These are phyloP conservation scores for Paracamarosporium sp. DNA, from an alignment of 2,329 filamentous ascomycete species.

Conservation along the genomic window DNA sequence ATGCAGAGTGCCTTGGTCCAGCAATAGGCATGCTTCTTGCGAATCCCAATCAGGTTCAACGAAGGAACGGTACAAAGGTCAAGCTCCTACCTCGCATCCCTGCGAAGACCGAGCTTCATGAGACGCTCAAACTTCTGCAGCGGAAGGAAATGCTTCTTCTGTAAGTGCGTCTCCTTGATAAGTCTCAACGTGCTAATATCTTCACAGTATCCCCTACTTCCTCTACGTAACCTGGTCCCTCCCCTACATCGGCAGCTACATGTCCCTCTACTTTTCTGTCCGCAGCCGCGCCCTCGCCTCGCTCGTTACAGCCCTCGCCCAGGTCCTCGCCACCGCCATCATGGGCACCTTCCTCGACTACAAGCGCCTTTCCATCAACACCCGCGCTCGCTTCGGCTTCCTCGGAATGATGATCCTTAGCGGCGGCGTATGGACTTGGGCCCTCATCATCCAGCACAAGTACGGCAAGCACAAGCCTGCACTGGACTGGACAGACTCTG, in stretches of 20 bases:
- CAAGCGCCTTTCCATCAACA: conserved; percentile 21
- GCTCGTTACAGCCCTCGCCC: conserved; percentile 29
- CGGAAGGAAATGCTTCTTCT: too few relatives aligned
- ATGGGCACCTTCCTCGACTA: conserved; percentile 38
- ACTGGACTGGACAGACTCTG: conserved; percentile 33
- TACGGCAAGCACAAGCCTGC: conserved; percentile 30
- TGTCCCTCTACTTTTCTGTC: conserved; percentile 24
- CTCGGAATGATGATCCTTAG: conserved; percentile 31
- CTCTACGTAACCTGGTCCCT: conserved; percentile 28
- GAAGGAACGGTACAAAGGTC: conserved; percentile 18
- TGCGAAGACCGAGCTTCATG: conserved; percentile 16
- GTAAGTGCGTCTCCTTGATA: too few relatives aligned
- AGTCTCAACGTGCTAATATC: too few relatives aligned
- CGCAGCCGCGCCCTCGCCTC: conserved; percentile 21
- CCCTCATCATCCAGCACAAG: conserved; percentile 33
- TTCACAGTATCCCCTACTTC: conserved; percentile 30
- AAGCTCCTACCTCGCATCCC: conserved; percentile 10
- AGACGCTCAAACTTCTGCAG: too few relatives aligned
- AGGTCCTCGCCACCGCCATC: conserved; percentile 27
- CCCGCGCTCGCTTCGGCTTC: conserved; percentile 27
- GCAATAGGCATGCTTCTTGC: conserved; percentile 23
- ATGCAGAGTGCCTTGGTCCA: conserved; percentile 18
- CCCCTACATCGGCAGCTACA: conserved; percentile 24
- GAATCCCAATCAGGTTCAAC: conserved; percentile 19
- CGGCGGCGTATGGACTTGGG: conserved; percentile 38